Evolutionary conservation across 2,329 filamentous ascomycete genomes (phyloP).

Genomic region (Apiospora phragmitis): DNA sequence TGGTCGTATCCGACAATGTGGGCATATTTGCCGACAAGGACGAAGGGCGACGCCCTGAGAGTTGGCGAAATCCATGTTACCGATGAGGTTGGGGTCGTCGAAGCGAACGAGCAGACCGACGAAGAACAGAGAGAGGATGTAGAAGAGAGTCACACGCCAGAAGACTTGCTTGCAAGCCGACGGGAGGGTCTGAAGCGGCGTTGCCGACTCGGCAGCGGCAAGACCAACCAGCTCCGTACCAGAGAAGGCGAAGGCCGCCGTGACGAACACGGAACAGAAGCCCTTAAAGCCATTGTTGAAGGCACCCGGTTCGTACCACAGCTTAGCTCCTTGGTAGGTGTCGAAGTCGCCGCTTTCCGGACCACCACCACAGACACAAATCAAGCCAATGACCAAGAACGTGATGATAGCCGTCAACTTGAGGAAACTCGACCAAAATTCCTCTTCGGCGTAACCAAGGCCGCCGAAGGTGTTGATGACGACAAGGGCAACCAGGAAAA

Average conservation of each 20-base stretch:
- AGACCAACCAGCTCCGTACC: slow-evolving; percentile 77
- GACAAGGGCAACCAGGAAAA: slow-evolving; percentile 52
- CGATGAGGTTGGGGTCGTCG: slow-evolving; percentile 58
- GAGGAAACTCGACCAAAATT: slow-evolving; percentile 57
- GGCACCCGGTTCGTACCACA: slow-evolving; percentile 26
- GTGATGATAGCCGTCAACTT: slow-evolving; percentile 60
- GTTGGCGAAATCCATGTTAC: slow-evolving; percentile 45
- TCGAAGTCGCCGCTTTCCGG: not conserved
- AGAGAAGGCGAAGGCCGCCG: slow-evolving; percentile 76
- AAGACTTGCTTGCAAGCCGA: slow-evolving; percentile 79
- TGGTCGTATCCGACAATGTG: slow-evolving; percentile 51
- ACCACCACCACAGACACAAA: not conserved
- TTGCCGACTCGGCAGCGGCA: slow-evolving; percentile 77
- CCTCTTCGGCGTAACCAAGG: slow-evolving; percentile 56
- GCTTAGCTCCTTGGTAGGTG: slow-evolving; percentile 16
- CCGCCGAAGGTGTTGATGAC: slow-evolving; percentile 44
- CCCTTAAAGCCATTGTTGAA: slow-evolving; percentile 55
- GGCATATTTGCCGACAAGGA: slow-evolving; percentile 57
- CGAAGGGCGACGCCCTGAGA: slow-evolving; percentile 55
- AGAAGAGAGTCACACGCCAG: slow-evolving; percentile 80
- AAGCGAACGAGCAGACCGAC: slow-evolving; percentile 78
- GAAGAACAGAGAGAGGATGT: slow-evolving; percentile 71
- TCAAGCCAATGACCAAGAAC: slow-evolving; percentile 52
- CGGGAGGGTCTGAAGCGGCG: slow-evolving; percentile 74
- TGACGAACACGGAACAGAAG: slow-evolving; percentile 72